Conservation (phyloP, 106 monocot species). For the Allium fistulosum region DNA sequence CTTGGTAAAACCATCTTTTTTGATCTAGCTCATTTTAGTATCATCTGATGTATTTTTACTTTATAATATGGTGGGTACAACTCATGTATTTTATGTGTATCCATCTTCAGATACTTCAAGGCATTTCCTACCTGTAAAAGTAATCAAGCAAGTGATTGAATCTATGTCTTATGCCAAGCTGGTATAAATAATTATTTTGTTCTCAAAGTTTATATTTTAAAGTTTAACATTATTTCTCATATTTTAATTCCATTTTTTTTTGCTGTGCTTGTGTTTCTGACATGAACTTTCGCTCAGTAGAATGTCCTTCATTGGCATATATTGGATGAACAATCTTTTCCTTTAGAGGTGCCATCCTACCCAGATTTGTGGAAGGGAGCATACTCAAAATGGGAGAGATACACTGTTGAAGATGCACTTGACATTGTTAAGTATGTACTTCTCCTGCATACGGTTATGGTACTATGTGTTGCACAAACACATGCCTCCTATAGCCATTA, state of each 20-base stretch:
- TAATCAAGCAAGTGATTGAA: constrained; percentile 92
- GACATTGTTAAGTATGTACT: constrained; percentile 86
- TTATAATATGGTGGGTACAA: no score
- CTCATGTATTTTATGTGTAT: not conserved
- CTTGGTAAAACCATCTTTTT: constrained; percentile 46
- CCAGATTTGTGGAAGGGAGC: constrained; percentile 92
- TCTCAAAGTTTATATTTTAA: no score
- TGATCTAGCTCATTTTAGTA: no score
- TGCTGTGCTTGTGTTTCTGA: constrained; percentile 20
- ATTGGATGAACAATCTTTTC: constrained; percentile 92
- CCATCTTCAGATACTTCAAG: constrained; percentile 76
- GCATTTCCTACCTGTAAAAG: constrained; percentile 77
- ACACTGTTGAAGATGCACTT: constrained; percentile 79
- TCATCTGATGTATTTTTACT: no score
- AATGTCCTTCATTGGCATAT: constrained; percentile 99
- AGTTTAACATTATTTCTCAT: not conserved
- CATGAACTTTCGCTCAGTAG: constrained; percentile 60
- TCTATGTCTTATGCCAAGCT: constrained; percentile 98
- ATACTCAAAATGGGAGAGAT: constrained; percentile 90
- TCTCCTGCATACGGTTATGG: not conserved
- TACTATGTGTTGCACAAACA: not conserved
- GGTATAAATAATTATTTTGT: constrained; percentile 27
- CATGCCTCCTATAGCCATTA: not conserved
- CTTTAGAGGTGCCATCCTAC: constrained; percentile 89
- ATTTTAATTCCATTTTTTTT: constrained; percentile 4